Evolutionary conservation across 1,284 basidiomycete species (phyloP).

Genomic region (Schizophyllum amplum): DNA sequence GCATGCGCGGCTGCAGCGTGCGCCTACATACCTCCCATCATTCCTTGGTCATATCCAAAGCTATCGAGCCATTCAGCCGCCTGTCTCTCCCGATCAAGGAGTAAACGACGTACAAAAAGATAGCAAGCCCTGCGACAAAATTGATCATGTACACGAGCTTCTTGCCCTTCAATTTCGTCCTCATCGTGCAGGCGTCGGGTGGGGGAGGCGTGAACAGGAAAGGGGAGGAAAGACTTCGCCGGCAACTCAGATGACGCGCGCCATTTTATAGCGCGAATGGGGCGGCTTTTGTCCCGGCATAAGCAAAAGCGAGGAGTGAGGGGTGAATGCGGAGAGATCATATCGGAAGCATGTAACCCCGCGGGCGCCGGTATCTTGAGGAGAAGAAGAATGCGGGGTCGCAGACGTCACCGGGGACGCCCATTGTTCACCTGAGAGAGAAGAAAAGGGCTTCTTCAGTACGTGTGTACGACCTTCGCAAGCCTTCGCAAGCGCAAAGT

Average conservation of each 20-base stretch:
- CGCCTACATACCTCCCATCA: conserved; percentile 46
- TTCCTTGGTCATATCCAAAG: conserved; percentile 49
- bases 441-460: not conserved
- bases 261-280: not conserved
- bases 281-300: not conserved
- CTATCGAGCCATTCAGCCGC: conserved; percentile 16
- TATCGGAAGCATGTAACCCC: not conserved
- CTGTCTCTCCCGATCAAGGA: not conserved
- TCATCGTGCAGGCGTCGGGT: not conserved
- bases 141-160: conserved; percentile 24
- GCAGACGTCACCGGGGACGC: not conserved
- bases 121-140: conserved; percentile 35
- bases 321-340: not conserved
- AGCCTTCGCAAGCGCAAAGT: not conserved
- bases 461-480: not conserved
- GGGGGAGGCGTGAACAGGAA: not conserved
- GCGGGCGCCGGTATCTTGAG: not conserved
- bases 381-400: not conserved
- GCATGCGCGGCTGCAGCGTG: not conserved
- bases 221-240: not conserved
- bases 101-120: conserved; percentile 34
- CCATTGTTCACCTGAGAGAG: not conserved
- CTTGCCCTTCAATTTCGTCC: conserved; percentile 9
- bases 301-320: not conserved
- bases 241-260: not conserved